Evolutionary conservation across 441 rosid genomes (phyloP).

Genomic region (Melastoma candidum): DNA sequence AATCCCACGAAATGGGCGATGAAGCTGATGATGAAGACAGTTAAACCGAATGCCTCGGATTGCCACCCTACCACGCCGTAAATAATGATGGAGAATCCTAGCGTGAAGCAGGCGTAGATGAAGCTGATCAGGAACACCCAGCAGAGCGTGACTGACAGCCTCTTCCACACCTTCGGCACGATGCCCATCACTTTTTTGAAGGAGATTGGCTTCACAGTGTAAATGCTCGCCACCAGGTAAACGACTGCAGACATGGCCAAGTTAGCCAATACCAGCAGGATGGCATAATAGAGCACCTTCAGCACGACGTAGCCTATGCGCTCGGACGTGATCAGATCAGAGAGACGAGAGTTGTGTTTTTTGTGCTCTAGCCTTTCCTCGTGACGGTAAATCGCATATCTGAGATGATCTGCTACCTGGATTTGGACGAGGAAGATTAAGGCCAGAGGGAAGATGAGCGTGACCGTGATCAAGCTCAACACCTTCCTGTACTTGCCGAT

Average conservation of each 20-base stretch:
- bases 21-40: too few relatives aligned
- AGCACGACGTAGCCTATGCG: not conserved
- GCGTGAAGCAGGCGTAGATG: too few relatives aligned
- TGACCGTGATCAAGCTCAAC: conserved; percentile 2
- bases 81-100: too few relatives aligned
- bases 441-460: conserved; percentile 7
- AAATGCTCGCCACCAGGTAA: conserved; percentile 4
- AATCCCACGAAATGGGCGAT: not conserved
- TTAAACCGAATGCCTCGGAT: too few relatives aligned
- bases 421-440: conserved; percentile 1
- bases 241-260: conserved; percentile 5
- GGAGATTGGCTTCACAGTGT: not conserved
- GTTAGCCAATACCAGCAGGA: not conserved
- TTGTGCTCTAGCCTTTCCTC: not conserved
- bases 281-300: not conserved
- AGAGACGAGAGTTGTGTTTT: not conserved
- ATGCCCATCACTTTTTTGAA: conserved; percentile 7
- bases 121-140: not conserved
- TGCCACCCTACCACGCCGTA: too few relatives aligned
- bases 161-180: conserved; percentile 12
- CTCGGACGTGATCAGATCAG: not conserved
- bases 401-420: not conserved
- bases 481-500: conserved; percentile 4
- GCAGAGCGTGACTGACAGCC: conserved; percentile 5
- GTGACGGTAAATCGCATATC: not conserved